These are phyloP conservation scores for Dictyostelium discoideum DNA, from an alignment of 78 protist genomes.

Conservation along the genomic window DNA sequence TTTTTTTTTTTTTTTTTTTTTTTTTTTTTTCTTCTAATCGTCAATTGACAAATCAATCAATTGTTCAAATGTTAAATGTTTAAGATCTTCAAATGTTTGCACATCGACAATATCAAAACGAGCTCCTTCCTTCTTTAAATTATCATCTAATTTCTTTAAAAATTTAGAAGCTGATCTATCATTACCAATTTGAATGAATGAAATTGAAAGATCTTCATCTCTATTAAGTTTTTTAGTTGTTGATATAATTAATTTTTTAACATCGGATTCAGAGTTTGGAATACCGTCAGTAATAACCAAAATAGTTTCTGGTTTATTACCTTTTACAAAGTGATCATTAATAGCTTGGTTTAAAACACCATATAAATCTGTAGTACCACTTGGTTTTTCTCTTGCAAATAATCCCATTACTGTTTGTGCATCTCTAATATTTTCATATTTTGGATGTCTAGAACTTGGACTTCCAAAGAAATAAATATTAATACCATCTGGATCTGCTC, in stretches of 20 bases:
- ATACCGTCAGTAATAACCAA: slow-evolving; percentile 85
- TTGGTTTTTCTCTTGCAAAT: slow-evolving; percentile 68
- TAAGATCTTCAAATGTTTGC: slow-evolving; percentile 18
- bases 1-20: too few relatives aligned
- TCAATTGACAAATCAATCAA: slow-evolving; percentile 68
- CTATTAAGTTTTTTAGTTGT: slow-evolving; percentile 34
- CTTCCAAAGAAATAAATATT: slow-evolving; percentile 26
- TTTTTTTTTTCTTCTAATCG: slow-evolving; percentile 51
- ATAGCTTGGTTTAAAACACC: slow-evolving; percentile 77
- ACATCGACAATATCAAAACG: slow-evolving; percentile 81
- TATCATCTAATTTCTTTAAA: slow-evolving; percentile 65
- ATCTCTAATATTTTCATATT: slow-evolving; percentile 40
- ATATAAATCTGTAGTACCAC: slow-evolving; percentile 81
- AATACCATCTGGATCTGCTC: slow-evolving; percentile 75
- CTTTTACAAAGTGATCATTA: slow-evolving; percentile 42
- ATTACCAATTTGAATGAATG: slow-evolving; percentile 81
- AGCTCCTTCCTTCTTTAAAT: slow-evolving; percentile 51
- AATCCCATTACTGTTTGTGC: slow-evolving; percentile 24
- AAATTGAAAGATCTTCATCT: slow-evolving; percentile 82
- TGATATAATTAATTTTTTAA: slow-evolving; percentile 5
- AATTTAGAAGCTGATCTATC: slow-evolving; percentile 68
- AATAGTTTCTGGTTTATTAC: slow-evolving; percentile 67
- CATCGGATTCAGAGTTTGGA: slow-evolving; percentile 69
- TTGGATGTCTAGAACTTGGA: slow-evolving; percentile 25
- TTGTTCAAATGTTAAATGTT: slow-evolving; percentile 35